Evolutionary conservation across 208 protist species (phyloP).

Genomic region (Herpetomonas muscarum): DNA sequence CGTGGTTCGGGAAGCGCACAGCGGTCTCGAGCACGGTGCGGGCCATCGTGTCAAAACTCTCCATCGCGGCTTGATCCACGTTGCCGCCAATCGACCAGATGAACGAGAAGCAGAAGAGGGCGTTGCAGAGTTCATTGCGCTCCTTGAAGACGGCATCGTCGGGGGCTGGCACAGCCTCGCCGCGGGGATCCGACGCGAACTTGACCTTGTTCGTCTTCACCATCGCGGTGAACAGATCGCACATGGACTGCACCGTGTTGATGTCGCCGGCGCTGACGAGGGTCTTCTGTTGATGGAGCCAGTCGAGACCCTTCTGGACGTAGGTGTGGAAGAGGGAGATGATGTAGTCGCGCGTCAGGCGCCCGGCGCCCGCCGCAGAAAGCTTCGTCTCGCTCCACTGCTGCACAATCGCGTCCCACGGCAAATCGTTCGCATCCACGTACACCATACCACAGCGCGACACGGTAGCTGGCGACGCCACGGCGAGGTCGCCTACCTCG

Average conservation of each 20-base stretch:
- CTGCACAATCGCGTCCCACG: constrained; percentile 87
- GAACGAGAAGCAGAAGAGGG: constrained; percentile 93
- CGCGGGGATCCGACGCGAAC: constrained; percentile 63
- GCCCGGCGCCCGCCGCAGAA: constrained; percentile 33
- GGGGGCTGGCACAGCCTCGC: constrained; percentile 34
- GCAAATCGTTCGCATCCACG: constrained; percentile 90
- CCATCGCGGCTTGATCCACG: constrained; percentile 78
- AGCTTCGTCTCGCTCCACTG: constrained; percentile 90
- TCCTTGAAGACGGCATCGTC: constrained; percentile 76
- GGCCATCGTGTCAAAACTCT: constrained; percentile 90
- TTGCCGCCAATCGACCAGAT: constrained; percentile 97
- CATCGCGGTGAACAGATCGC: constrained; percentile 89
- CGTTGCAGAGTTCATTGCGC: constrained; percentile 87
- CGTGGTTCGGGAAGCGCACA: constrained; percentile 80
- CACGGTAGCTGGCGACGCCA: constrained; percentile 98
- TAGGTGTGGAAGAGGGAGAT: constrained; percentile 87
- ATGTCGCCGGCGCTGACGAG: constrained; percentile 89
- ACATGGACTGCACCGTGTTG: constrained; percentile 92
- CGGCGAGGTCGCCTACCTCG: constrained; percentile 95
- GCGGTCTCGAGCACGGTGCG: constrained; percentile 82
- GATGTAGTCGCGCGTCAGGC: constrained; percentile 79
- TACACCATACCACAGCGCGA: constrained; percentile 99
- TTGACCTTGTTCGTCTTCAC: constrained; percentile 68
- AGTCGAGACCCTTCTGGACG: constrained; percentile 84
- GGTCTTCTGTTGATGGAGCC: constrained; percentile 73